A percentile compares a stretch with the other conserved stretches of the same genome.
Evolutionary conservation across 2,329 filamentous ascomycete species (phyloP).

Genomic region (Ascochyta lentis): DNA sequence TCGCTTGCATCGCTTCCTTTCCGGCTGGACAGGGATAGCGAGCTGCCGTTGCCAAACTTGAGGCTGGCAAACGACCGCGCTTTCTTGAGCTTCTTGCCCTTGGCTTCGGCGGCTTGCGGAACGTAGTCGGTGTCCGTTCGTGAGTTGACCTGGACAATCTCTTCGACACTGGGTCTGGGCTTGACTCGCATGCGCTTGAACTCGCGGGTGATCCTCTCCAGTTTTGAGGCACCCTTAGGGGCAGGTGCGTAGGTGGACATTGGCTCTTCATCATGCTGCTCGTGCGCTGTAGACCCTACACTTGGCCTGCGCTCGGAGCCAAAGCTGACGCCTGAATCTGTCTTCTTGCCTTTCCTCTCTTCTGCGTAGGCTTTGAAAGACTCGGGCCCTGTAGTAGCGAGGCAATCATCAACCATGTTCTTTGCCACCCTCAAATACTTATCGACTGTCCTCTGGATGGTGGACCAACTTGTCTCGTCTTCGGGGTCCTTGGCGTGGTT

Average conservation of each 20-base stretch:
- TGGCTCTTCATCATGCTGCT: slow-evolving; percentile 32
- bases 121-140: slow-evolving; percentile 25
- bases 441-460: slow-evolving; percentile 57
- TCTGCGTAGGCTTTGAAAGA: slow-evolving; percentile 42
- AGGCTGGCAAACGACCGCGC: slow-evolving; percentile 45
- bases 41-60: slow-evolving; percentile 39
- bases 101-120: slow-evolving; percentile 28
- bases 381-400: slow-evolving; percentile 51
- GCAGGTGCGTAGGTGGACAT: slow-evolving; percentile 25
- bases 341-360: slow-evolving; percentile 60
- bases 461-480: slow-evolving; percentile 64
- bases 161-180: slow-evolving; percentile 58
- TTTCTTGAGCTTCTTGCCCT: slow-evolving; percentile 48
- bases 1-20: slow-evolving; percentile 42
- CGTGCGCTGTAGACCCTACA: slow-evolving; percentile 33
- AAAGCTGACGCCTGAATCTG: slow-evolving; percentile 70
- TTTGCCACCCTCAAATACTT: slow-evolving; percentile 66
- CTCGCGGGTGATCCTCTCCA: slow-evolving; percentile 67
- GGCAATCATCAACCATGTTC: slow-evolving; percentile 67
- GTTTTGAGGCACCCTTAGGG: slow-evolving; percentile 53
- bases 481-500: slow-evolving; percentile 58
- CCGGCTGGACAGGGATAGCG: slow-evolving; percentile 40
- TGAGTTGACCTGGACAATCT: slow-evolving; percentile 49
- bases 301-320: slow-evolving; percentile 47
- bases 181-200: slow-evolving; percentile 64